Base-by-base conservation (phyloP, 148 eudicot genomes). In the Dianthus caryophyllus region DNA sequence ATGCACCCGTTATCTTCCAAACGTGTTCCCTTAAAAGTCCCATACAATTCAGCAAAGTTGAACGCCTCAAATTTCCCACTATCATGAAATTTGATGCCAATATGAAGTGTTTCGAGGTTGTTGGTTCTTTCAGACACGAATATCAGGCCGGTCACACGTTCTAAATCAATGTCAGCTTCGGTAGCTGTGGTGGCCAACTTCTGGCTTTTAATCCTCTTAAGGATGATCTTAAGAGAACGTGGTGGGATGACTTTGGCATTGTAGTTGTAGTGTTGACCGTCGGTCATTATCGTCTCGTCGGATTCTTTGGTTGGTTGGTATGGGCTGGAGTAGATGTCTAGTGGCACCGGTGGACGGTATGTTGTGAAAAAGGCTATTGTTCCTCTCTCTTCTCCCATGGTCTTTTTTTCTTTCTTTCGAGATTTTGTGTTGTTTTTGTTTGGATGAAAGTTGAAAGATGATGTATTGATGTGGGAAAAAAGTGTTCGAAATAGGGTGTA, bases 271-370 rank as follows among this genome's bases (percentile, higher is more conserved):
- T 39, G 2, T 9, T 27, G 10, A 2, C 53, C 53, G 1, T 67
- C 77, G 0, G 63, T 39, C 71, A 61, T 18, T 0, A 2, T 29
- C 1, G 17, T 22, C 16, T 61, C 71, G 2, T 52, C 63, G 13
- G 30, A 1, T 2, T 11, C 10, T 1, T 52, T 39, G 1, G 13
- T 20, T 0, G 66, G 67, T 8, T 14, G 17, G 18, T 9, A 2
- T 9, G 66, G 51, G 33, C 67, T 26, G 0, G 77, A 39, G 63
- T 68, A 61, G 29, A 74, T 61, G 61, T 68, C 72, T 12, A 74
- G 15, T 2, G 77, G 10, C 2, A 74, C 72, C 2, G 77, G 77
- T 29, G 77, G 77, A 13, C 77, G 21, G 38, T 74, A 74, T 13
- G 72, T 61, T 41, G 77, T 41, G 7, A 68, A 74, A 41, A 74